Evolutionary conservation across 768 basidiomycete genomes (phyloP).

Genomic region (Piloderma croceum): DNA sequence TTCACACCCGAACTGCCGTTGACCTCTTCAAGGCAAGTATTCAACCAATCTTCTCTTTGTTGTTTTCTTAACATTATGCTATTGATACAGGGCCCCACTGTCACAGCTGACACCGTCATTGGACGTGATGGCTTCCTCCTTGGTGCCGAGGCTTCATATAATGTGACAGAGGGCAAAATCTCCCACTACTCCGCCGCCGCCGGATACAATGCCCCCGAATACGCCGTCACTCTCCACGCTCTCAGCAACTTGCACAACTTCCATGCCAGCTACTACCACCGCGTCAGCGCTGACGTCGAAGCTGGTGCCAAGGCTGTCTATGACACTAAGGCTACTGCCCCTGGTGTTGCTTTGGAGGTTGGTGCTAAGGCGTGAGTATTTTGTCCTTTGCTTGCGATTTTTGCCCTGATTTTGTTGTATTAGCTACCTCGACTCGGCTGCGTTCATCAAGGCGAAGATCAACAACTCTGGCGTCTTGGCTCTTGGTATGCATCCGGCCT

Average conservation of each 20-base stretch:
- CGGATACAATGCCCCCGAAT: slow-evolving; percentile 95
- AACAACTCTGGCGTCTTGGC: slow-evolving; percentile 92
- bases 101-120: slow-evolving; percentile 92
- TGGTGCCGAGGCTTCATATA: slow-evolving; percentile 95
- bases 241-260: slow-evolving; percentile 93
- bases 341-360: slow-evolving; percentile 87
- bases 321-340: slow-evolving; percentile 85
- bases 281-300: slow-evolving; percentile 85
- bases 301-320: slow-evolving; percentile 96
- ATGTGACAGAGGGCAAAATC: slow-evolving; percentile 89
- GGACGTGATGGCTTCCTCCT: slow-evolving; percentile 97
- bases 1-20: slow-evolving; percentile 86
- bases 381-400: neutral
- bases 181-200: slow-evolving; percentile 87
- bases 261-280: slow-evolving; percentile 97
- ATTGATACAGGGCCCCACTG: slow-evolving; percentile 76
- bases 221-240: slow-evolving; percentile 90
- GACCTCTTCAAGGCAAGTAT: slow-evolving; percentile 85
- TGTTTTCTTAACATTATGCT: neutral
- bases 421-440: slow-evolving; percentile 79
- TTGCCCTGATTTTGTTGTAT: slow-evolving; percentile 1
- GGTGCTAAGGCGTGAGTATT: slow-evolving; percentile 84
- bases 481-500: slow-evolving; percentile 68
- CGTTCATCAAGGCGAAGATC: slow-evolving; percentile 98
- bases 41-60: slow-evolving; percentile 1